Conservation (phyloP, 1,284 basidiomycete species). For the Mycosarcoma mackinlayi region DNA sequence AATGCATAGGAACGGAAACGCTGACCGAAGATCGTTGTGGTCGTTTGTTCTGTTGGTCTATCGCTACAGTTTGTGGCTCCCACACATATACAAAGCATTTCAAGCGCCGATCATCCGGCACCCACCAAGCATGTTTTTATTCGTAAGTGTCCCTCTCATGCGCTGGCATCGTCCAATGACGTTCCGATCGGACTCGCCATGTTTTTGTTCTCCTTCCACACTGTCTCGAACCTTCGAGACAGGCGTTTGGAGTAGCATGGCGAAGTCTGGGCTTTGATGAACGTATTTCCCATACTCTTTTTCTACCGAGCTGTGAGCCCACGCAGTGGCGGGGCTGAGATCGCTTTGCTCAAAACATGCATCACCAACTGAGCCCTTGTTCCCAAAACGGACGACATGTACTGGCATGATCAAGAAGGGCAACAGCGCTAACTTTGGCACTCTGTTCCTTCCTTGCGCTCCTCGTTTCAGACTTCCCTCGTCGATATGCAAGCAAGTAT, state of each 20-base stretch:
- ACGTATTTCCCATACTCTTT: conserved; percentile 54
- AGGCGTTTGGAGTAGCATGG: not conserved
- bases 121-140: conserved; percentile 1
- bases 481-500: not conserved
- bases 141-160: conserved; percentile 20
- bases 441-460: not conserved
- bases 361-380: conserved; percentile 55
- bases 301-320: conserved; percentile 54
- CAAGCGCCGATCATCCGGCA: not conserved
- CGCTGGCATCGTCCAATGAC: not conserved
- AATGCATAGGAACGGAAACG: not conserved
- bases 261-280: conserved; percentile 38
- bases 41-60: not conserved
- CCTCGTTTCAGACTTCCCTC: not conserved
- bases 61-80: too few relatives aligned
- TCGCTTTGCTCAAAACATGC: conserved; percentile 55
- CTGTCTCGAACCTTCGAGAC: not conserved
- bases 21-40: conserved; percentile 9
- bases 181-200: conserved; percentile 19
- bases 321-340: conserved; percentile 55
- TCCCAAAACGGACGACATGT: not conserved
- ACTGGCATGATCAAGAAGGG: not conserved
- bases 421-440: conserved; percentile 3
- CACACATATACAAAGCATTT: too few relatives aligned
- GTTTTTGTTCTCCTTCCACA: not conserved